Percentiles rank a stretch among this genome's conserved stretches.
phyloP scores from a whole-genome alignment of 1,284 basidiomycete species.

The Phenoliferia sp. region DNA sequence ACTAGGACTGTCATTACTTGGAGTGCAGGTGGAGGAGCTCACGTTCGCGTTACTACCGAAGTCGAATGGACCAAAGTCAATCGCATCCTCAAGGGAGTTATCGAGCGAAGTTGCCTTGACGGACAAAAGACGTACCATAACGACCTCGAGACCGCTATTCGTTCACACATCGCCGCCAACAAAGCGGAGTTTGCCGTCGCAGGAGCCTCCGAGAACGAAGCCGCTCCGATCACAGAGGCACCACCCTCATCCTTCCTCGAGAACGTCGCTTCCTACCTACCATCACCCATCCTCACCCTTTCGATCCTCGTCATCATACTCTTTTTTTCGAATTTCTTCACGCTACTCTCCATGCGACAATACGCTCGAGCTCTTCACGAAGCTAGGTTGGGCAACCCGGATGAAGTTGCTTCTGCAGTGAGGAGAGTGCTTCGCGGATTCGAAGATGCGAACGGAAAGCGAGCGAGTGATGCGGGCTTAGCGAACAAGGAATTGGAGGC shows the following conservation, averaged over 20 bases:
- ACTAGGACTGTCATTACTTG: slow-evolving; percentile 91
- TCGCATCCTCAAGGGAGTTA: slow-evolving; percentile 51
- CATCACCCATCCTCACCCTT: neutral
- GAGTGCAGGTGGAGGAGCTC: slow-evolving; percentile 72
- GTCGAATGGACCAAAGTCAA: slow-evolving; percentile 82
- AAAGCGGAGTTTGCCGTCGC: slow-evolving; percentile 45
- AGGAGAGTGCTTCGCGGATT: neutral
- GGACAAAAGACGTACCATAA: slow-evolving; percentile 85
- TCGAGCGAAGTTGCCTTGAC: slow-evolving; percentile 83
- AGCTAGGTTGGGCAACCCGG: neutral
- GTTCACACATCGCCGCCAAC: slow-evolving; percentile 79
- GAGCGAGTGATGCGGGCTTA: neutral
- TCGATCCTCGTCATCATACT: neutral
- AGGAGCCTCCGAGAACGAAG: neutral
- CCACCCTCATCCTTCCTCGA: neutral
- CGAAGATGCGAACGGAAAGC: neutral
- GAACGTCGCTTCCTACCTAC: neutral
- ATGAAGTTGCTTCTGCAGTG: neutral
- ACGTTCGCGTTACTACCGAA: slow-evolving; percentile 80
- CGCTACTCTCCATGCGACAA: neutral
- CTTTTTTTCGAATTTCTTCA: neutral
- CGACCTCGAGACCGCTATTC: slow-evolving; percentile 78
- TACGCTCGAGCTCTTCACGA: neutral
- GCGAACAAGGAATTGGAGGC: neutral
- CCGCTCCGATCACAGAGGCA: too few species aligned